Conservation (phyloP, 2,329 filamentous ascomycete genomes). For the Trematosphaeria pertusa region DNA sequence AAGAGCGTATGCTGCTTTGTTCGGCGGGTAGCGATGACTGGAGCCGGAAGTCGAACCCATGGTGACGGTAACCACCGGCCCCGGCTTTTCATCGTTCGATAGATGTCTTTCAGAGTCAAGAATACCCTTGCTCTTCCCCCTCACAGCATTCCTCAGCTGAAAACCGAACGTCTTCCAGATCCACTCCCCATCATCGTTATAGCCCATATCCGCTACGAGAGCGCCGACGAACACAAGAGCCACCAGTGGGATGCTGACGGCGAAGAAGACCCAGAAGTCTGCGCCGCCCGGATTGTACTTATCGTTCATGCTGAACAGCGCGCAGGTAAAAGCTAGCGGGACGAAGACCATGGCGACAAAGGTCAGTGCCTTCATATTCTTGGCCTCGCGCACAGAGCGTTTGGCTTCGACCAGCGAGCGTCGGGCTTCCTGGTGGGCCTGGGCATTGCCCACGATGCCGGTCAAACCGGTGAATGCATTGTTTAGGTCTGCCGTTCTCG, state of each 20-base stretch:
- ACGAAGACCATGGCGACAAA: slow-evolving; percentile 5
- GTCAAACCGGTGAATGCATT: slow-evolving; percentile 1
- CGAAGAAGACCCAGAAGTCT: slow-evolving; percentile 6
- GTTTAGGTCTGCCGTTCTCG: neutral
- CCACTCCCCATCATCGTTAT: neutral
- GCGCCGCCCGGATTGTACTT: slow-evolving; percentile 2
- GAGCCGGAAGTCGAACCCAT: too few species aligned
- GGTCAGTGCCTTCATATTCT: slow-evolving; percentile 5
- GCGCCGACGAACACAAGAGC: neutral
- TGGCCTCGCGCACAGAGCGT: slow-evolving; percentile 3
- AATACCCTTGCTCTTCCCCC: too few species aligned
- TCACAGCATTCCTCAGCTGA: neutral
- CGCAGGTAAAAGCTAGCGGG: slow-evolving; percentile 3
- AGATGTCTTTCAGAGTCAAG: too few species aligned
- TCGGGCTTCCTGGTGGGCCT: neutral
- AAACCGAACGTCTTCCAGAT: neutral
- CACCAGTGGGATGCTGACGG: slow-evolving; percentile 1
- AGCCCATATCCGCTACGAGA: neutral
- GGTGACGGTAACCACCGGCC: too few species aligned
- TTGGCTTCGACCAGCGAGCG: slow-evolving; percentile 1
- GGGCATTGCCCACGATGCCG: slow-evolving; percentile 1
- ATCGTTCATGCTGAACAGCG: slow-evolving; percentile 12
- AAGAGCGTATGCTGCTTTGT: too few species aligned
- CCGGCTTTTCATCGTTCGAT: too few species aligned
- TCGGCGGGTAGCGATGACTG: too few species aligned